Conservation (phyloP, 768 basidiomycete genomes). For the Serendipita vermifera region DNA sequence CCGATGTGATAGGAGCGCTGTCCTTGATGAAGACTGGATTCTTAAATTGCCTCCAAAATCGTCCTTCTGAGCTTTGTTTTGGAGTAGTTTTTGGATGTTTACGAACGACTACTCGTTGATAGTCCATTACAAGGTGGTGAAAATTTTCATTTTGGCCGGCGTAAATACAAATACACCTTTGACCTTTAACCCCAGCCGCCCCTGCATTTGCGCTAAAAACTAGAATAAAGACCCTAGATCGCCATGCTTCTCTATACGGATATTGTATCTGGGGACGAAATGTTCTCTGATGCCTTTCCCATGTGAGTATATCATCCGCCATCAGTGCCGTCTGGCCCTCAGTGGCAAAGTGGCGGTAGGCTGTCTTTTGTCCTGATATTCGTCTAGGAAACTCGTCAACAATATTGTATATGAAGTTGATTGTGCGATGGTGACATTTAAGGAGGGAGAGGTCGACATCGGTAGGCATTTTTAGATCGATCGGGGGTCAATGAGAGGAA, state of each 20-base stretch:
- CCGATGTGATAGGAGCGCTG: conserved; percentile 87
- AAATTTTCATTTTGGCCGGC: background rate
- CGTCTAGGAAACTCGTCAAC: conserved; percentile 56
- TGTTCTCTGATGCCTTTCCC: conserved; percentile 89
- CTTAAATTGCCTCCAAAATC: conserved; percentile 79
- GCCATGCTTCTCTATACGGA: conserved; percentile 66
- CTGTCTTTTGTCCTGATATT: conserved; percentile 11
- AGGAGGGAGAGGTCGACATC: conserved; percentile 78
- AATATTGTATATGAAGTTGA: conserved; percentile 79
- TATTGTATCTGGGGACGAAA: conserved; percentile 69
- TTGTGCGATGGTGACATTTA: conserved; percentile 55
- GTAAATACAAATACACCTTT: background rate
- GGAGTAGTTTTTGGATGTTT: conserved; percentile 42
- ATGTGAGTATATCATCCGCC: conserved; percentile 37
- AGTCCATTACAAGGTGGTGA: conserved; percentile 43
- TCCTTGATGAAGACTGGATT: conserved; percentile 93
- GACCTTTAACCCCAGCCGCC: conserved; percentile 14
- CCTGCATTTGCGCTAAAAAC: conserved; percentile 5
- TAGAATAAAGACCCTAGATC: background rate
- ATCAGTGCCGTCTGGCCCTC: conserved; percentile 9
- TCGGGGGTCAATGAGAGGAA: conserved; percentile 16
- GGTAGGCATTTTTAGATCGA: conserved; percentile 33
- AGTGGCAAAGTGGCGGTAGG: background rate
- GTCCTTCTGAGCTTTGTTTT: conserved; percentile 59
- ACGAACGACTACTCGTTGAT: conserved; percentile 58